Base-by-base conservation (phyloP, 2,329 filamentous ascomycete species). In the Acephala macrosclerotiorum region DNA sequence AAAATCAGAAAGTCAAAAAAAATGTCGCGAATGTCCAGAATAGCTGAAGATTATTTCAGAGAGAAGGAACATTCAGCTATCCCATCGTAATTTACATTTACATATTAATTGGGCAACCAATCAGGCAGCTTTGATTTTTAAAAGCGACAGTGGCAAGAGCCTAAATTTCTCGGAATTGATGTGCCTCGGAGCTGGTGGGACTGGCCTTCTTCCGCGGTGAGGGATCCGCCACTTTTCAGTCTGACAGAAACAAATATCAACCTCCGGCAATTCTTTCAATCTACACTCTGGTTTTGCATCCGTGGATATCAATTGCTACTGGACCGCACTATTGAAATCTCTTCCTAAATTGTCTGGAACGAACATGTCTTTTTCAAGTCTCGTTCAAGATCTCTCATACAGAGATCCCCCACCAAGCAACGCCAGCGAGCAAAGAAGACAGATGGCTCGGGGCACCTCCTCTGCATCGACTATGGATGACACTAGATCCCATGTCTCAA, bases 341-440 rank as follows among this genome's bases (percentile, higher is more conserved):
- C 36, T 22, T 40, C 53, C 25, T 12, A 12, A 63, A 51, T 14
- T 22, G 33, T 36, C 8, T 25, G 4, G 20, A 49, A 60, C 49
- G 55, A 76, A 61, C 66, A 90, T 90, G 88, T 90, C 88, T 40
- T 90, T 90, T 80, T 90, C 88, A 47, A 89, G 85, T 74, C 86
- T 90, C 61, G 86, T 90, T 26, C 87, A 90, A 70, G 87, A 90
- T 70, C 79, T 90, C 68, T 84, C 85, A 33, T 83, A 89, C 68
- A 87, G 86, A 72, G 87, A 89, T 74, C 75, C 79, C 71, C 77
- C 80, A 71, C 77, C 80, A 70, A 80, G 67, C 49, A 70, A 57
- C 20, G 66, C 61, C 77, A 68, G 73, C 22, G 68, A 67, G 60
- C 66, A 72, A 55, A 70, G 80, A 22, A 82, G 86, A 71, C 83